Percentiles rank a stretch among this genome's conserved stretches.
Evolutionary conservation across 2,329 filamentous ascomycete species (phyloP).

Genomic region (Zalaria obscura): DNA sequence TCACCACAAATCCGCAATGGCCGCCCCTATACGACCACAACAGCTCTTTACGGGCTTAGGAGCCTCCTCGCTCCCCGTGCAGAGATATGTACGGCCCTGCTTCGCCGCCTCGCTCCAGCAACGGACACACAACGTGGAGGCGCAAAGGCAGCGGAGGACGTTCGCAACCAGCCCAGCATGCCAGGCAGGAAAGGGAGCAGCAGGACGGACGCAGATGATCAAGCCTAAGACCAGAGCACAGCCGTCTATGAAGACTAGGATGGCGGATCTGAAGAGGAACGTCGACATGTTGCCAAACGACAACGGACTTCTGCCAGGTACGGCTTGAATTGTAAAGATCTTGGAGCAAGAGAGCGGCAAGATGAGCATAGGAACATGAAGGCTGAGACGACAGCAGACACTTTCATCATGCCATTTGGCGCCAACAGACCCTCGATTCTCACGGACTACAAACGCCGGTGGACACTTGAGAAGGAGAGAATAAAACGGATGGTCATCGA

Average conservation of each 20-base stretch:
- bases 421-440: slow-evolving; percentile 10
- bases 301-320: slow-evolving; percentile 30
- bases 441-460: slow-evolving; percentile 3
- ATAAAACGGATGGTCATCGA: slow-evolving; percentile 1
- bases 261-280: slow-evolving; percentile 16
- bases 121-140: too few relatives aligned
- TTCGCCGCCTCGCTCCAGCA: background rate
- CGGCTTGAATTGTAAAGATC: slow-evolving; percentile 8
- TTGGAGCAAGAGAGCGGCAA: background rate
- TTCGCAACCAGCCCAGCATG: background rate
- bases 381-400: slow-evolving; percentile 7
- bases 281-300: slow-evolving; percentile 21
- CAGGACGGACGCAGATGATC: slow-evolving; percentile 4
- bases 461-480: slow-evolving; percentile 5
- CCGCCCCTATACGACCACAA: background rate
- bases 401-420: slow-evolving; percentile 16
- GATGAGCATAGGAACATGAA: background rate
- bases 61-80: background rate
- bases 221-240: slow-evolving; percentile 18
- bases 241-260: slow-evolving; percentile 23
- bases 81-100: background rate
- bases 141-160: background rate
- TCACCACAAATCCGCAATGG: background rate
- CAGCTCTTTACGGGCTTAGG: background rate
- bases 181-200: background rate